A percentile compares a stretch with the other conserved stretches of the same genome.
Evolutionary conservation across 208 protist genomes (phyloP).

Genomic region (Novymonas esmeraldas): DNA sequence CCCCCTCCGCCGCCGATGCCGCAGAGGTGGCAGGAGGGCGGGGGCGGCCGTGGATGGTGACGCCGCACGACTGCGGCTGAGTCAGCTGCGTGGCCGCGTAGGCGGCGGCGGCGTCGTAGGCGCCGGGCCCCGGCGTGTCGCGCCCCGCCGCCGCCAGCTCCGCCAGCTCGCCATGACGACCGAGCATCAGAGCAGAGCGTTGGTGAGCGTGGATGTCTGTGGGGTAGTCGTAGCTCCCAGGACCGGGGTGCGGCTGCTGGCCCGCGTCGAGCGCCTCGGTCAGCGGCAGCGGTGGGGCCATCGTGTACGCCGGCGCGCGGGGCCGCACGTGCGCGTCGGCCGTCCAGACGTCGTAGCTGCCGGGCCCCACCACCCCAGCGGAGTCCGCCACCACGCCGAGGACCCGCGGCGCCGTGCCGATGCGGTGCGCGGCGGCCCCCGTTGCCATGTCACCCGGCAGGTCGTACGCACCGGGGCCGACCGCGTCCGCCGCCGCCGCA

Average conservation of each 20-base stretch:
- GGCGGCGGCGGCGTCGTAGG: conserved; percentile 33
- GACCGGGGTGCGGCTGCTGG: conserved; percentile 23
- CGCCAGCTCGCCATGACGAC: neutral
- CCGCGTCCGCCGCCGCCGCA: neutral
- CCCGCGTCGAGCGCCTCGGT: neutral
- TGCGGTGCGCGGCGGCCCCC: conserved; percentile 1
- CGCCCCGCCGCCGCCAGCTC: neutral
- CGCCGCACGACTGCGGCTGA: conserved; percentile 7
- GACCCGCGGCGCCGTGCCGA: conserved; percentile 34
- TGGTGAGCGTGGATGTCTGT: conserved; percentile 18
- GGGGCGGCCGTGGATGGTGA: conserved; percentile 23
- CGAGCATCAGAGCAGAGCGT: conserved; percentile 17
- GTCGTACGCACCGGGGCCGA: conserved; percentile 64
- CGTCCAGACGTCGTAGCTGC: conserved; percentile 24
- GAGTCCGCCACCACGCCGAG: neutral
- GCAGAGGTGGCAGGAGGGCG: too few relatives aligned
- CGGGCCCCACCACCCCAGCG: conserved; percentile 25
- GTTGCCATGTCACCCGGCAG: neutral
- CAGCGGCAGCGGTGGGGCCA: conserved; percentile 1
- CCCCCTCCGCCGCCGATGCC: neutral
- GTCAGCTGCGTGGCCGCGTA: conserved; percentile 3
- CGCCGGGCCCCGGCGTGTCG: conserved; percentile 50
- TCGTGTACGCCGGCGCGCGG: conserved; percentile 22
- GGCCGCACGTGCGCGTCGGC: conserved; percentile 23
- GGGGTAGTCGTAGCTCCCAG: conserved; percentile 49